Conservation (phyloP, 2,329 filamentous ascomycete genomes). For the Aureobasidium sp. region DNA sequence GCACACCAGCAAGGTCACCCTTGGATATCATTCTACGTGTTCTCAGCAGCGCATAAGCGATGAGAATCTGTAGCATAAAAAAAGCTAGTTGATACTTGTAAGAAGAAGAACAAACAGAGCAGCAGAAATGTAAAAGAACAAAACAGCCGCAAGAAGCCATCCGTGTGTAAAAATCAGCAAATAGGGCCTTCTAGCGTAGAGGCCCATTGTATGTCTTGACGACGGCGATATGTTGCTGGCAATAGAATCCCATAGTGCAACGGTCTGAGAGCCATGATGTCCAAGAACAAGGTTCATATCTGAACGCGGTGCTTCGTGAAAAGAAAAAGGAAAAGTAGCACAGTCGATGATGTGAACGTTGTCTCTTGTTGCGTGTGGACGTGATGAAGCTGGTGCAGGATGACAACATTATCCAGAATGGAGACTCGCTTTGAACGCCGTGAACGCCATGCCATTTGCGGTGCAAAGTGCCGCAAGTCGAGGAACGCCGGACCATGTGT, state of each 20-base stretch:
- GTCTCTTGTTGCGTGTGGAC: slow-evolving; percentile 11
- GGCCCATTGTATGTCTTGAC: not conserved
- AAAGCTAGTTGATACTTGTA: slow-evolving; percentile 11
- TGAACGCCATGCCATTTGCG: slow-evolving; percentile 15
- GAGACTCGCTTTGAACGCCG: slow-evolving; percentile 13
- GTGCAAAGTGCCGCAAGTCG: slow-evolving; percentile 3
- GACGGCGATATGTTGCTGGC: not conserved
- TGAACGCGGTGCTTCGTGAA: not conserved
- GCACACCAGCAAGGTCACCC: not conserved
- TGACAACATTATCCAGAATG: slow-evolving; percentile 12
- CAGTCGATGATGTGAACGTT: slow-evolving; percentile 1
- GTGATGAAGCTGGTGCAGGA: slow-evolving; percentile 2
- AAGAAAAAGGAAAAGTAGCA: slow-evolving; percentile 3
- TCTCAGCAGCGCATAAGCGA: not conserved
- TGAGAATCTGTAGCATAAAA: slow-evolving; percentile 8
- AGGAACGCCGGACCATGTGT: slow-evolving; percentile 13
- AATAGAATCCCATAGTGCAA: not conserved
- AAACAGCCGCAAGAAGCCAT: not conserved
- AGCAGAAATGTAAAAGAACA: slow-evolving; percentile 9
- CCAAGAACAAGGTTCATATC: slow-evolving; percentile 1
- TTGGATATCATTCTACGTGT: slow-evolving; percentile 5
- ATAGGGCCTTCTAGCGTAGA: not conserved
- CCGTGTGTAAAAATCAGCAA: slow-evolving; percentile 1
- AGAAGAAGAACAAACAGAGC: slow-evolving; percentile 10
- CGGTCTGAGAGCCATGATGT: slow-evolving; percentile 5